Conservation (phyloP, 1,284 basidiomycete species). For the Puccinia coronata region DNA sequence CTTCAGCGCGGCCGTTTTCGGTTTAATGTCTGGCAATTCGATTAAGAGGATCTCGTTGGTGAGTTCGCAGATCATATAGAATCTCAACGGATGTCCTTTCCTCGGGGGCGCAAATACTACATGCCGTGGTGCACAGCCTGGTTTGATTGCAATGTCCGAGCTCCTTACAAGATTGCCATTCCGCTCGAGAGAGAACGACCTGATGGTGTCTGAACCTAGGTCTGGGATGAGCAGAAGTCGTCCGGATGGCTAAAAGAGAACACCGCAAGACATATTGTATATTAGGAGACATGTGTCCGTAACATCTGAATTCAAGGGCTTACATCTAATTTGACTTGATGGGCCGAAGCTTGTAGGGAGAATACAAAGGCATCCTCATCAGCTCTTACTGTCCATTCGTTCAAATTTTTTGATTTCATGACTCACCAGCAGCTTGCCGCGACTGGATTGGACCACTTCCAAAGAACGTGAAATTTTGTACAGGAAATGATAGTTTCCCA, state of each 20-base stretch:
- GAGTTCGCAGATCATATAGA: slow-evolving; percentile 42
- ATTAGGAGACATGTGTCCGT: too few relatives aligned
- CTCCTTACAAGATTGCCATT: neutral
- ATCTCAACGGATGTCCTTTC: neutral
- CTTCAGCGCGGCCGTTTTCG: neutral
- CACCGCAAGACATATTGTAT: neutral
- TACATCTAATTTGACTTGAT: slow-evolving; percentile 41
- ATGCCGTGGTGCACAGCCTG: slow-evolving; percentile 42
- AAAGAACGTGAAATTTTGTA: slow-evolving; percentile 20
- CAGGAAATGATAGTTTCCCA: slow-evolving; percentile 3
- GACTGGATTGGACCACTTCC: slow-evolving; percentile 21
- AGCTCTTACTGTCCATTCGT: neutral
- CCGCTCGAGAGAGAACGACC: neutral
- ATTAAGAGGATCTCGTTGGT: slow-evolving; percentile 11
- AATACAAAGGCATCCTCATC: neutral
- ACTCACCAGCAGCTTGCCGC: slow-evolving; percentile 23
- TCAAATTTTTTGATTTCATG: neutral
- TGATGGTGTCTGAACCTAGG: slow-evolving; percentile 35
- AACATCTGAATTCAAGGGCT: too few relatives aligned
- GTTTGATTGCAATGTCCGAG: slow-evolving; percentile 7
- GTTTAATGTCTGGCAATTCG: slow-evolving; percentile 5
- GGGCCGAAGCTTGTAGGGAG: slow-evolving; percentile 23
- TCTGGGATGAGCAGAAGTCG: slow-evolving; percentile 20
- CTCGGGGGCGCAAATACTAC: neutral
- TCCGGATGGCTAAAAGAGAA: slow-evolving; percentile 15